phyloP scores from a whole-genome alignment of 352 stramenopile species.

The Phytophthora capsici region DNA sequence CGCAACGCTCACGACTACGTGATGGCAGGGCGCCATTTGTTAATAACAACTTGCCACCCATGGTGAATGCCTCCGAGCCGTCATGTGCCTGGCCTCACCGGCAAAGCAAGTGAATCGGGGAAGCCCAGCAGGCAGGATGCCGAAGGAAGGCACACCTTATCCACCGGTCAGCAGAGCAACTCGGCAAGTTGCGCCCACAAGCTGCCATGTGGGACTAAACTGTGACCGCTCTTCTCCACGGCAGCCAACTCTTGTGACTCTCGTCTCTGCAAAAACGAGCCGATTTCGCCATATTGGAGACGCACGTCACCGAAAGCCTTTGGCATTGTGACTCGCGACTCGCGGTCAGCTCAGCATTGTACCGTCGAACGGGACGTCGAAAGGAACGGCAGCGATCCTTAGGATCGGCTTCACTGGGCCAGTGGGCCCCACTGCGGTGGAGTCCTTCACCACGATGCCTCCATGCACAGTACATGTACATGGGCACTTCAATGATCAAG shows the following conservation, averaged over 20 bases:
- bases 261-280: slow-evolving; percentile 33
- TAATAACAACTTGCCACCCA: not conserved
- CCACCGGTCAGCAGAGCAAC: not conserved
- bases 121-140: slow-evolving; percentile 7
- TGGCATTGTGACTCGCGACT: not conserved
- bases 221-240: slow-evolving; percentile 33
- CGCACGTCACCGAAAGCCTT: slow-evolving; percentile 41
- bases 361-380: slow-evolving; percentile 2
- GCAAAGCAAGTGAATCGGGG: not conserved
- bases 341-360: slow-evolving; percentile 37
- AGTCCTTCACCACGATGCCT: not conserved
- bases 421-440: too few species aligned
- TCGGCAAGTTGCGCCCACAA: not conserved
- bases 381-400: slow-evolving; percentile 13
- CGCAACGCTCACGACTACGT: slow-evolving; percentile 14
- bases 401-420: slow-evolving; percentile 13
- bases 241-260: slow-evolving; percentile 33
- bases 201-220: slow-evolving; percentile 17
- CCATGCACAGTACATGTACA: not conserved
- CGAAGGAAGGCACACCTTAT: slow-evolving; percentile 3
- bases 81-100: slow-evolving; percentile 5
- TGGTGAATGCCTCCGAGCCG: too few species aligned
- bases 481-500: not conserved
- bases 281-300: slow-evolving; percentile 43
- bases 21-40: slow-evolving; percentile 30